Percentiles rank a stretch among this genome's conserved stretches.
These are phyloP conservation scores for Parasitella parasitica DNA, from an alignment of 371 early-diverging fungal species.

Conservation along the genomic window DNA sequence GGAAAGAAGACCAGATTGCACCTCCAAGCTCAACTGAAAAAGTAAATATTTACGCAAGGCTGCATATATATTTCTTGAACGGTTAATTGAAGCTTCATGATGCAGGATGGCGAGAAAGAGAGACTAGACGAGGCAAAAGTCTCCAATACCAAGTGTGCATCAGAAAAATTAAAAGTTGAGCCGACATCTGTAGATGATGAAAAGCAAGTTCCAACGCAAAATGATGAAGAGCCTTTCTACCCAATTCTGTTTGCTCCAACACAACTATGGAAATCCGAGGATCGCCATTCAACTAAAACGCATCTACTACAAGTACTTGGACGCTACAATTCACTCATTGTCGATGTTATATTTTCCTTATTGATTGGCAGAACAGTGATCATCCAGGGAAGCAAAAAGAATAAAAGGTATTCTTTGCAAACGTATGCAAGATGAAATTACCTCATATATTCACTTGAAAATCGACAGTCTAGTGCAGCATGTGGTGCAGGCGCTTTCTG, in stretches of 20 bases:
- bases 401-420: slow-evolving; percentile 1
- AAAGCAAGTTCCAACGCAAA: not conserved
- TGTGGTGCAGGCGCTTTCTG: slow-evolving; percentile 32
- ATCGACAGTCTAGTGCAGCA: slow-evolving; percentile 16
- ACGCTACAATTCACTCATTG: slow-evolving; percentile 20
- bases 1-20: not conserved
- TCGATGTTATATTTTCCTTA: slow-evolving; percentile 40
- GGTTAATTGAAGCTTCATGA: too few relatives aligned
- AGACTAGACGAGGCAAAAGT: not conserved
- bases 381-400: slow-evolving; percentile 29
- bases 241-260: slow-evolving; percentile 7
- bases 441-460: too few relatives aligned
- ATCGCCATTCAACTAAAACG: not conserved
- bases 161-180: not conserved
- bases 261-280: slow-evolving; percentile 16
- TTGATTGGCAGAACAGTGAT: slow-evolving; percentile 44
- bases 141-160: not conserved
- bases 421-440: not conserved
- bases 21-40: not conserved
- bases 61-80: too few relatives aligned
- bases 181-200: not conserved
- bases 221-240: slow-evolving; percentile 4
- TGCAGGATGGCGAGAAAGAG: not conserved
- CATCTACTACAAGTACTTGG: slow-evolving; percentile 7
- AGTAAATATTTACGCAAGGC: not conserved